phyloP scores from a whole-genome alignment of 164 flowering plant species.

The Akebia trifoliata region DNA sequence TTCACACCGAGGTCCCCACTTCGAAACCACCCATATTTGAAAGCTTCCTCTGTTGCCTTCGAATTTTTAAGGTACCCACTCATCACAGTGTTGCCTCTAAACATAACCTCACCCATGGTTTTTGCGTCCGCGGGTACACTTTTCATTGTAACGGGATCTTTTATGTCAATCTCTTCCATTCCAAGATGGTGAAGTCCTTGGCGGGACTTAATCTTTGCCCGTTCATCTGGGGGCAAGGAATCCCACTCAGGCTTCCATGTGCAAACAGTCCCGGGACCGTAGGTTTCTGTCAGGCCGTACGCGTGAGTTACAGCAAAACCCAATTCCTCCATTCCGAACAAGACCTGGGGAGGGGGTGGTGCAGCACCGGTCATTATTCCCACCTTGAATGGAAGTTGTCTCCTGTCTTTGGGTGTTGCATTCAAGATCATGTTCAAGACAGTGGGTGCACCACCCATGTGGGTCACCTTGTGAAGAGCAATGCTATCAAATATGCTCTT shows the following conservation, averaged over 20 bases:
- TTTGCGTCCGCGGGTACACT: conserved; percentile 58
- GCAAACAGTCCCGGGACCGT: conserved; percentile 47
- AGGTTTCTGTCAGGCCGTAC: conserved; percentile 76
- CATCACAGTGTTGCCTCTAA: conserved; percentile 70
- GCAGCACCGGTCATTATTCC: conserved; percentile 49
- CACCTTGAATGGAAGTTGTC: conserved; percentile 33
- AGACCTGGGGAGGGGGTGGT: conserved; percentile 30
- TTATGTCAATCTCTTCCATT: conserved; percentile 55
- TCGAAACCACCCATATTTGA: conserved; percentile 56
- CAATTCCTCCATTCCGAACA: conserved; percentile 33
- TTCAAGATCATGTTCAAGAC: conserved; percentile 55
- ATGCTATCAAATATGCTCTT: conserved; percentile 46
- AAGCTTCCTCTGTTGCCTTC: conserved; percentile 42
- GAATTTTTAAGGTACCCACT: conserved; percentile 49
- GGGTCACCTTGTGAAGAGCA: conserved; percentile 52
- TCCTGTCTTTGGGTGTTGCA: conserved; percentile 22
- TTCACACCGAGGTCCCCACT: conserved; percentile 56
- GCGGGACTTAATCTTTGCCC: conserved; percentile 22
- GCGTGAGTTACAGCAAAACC: conserved; percentile 44
- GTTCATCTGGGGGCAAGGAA: conserved; percentile 17
- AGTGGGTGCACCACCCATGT: conserved; percentile 74
- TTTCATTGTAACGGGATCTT: conserved; percentile 48
- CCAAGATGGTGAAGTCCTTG: conserved; percentile 35
- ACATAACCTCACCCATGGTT: conserved; percentile 73
- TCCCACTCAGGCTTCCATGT: conserved; percentile 43